A percentile compares a stretch with the other conserved stretches of the same genome.
Evolutionary conservation across 306 rosid genomes (phyloP).

Genomic region (Fagus sylvatica): DNA sequence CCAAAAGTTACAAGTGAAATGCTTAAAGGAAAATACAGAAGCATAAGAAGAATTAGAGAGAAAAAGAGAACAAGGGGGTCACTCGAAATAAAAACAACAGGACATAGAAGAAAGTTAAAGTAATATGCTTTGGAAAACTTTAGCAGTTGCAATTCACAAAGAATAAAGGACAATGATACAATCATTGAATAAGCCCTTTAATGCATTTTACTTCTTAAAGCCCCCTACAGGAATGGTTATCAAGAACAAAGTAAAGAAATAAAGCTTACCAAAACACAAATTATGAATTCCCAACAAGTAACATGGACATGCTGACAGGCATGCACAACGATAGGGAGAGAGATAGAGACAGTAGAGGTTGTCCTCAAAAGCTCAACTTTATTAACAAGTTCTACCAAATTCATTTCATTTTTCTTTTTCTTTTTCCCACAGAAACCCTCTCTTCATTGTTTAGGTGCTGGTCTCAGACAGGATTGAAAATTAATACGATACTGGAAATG

Average conservation of each 20-base stretch:
- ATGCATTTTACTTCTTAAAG: neutral
- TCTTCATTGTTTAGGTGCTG: constrained; percentile 47
- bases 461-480: constrained; percentile 46
- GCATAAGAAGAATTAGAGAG: neutral
- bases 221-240: neutral
- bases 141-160: neutral
- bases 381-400: constrained; percentile 46
- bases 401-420: constrained; percentile 30
- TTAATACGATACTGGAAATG: constrained; percentile 30
- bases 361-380: constrained; percentile 29
- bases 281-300: neutral
- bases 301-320: neutral
- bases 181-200: neutral
- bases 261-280: neutral
- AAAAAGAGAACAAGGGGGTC: neutral
- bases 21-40: no score
- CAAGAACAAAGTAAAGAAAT: neutral
- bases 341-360: constrained; percentile 2
- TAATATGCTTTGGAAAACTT: neutral
- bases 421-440: constrained; percentile 29
- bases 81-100: neutral
- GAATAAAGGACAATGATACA: constrained; percentile 2
- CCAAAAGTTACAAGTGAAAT: neutral
- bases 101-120: constrained; percentile 5
- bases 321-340: neutral